These are phyloP conservation scores for Chlorella sp. DNA, from an alignment of 139 green algal species.

Conservation along the genomic window DNA sequence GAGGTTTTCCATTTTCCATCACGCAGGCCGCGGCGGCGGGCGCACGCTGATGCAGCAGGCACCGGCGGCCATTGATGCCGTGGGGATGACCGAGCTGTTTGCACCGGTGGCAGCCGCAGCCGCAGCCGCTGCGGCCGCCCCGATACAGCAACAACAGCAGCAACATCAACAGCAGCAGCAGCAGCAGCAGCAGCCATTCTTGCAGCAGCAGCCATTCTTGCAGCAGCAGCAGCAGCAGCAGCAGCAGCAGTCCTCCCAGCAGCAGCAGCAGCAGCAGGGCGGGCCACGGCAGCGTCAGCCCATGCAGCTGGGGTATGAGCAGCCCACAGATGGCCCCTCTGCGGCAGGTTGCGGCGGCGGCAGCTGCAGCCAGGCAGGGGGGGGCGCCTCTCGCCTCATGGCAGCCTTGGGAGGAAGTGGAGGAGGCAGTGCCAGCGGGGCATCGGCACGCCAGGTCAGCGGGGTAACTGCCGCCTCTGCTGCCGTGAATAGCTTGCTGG, in stretches of 20 bases:
- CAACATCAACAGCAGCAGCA: constrained; percentile 5
- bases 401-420: background rate
- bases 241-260: background rate
- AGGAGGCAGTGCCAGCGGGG: background rate
- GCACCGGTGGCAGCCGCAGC: background rate
- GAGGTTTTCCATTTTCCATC: too few relatives aligned
- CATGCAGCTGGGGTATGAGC: background rate
- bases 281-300: background rate
- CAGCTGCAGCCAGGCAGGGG: background rate
- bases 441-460: background rate
- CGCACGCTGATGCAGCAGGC: constrained; percentile 36
- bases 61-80: constrained; percentile 30
- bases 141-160: constrained; percentile 3
- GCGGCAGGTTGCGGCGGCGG: background rate
- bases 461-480: background rate
- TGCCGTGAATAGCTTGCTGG: background rate
- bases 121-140: background rate
- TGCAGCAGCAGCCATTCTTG: too few relatives aligned
- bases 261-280: constrained; percentile 16
- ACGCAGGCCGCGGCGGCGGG: background rate
- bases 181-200: constrained; percentile 12
- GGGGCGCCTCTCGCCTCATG: background rate
- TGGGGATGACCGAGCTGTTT: constrained; percentile 33
- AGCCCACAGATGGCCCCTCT: background rate
- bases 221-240: constrained; percentile 16